Base-by-base conservation (phyloP, 176 grass and related monocot genomes). In the Zea luxurians region DNA sequence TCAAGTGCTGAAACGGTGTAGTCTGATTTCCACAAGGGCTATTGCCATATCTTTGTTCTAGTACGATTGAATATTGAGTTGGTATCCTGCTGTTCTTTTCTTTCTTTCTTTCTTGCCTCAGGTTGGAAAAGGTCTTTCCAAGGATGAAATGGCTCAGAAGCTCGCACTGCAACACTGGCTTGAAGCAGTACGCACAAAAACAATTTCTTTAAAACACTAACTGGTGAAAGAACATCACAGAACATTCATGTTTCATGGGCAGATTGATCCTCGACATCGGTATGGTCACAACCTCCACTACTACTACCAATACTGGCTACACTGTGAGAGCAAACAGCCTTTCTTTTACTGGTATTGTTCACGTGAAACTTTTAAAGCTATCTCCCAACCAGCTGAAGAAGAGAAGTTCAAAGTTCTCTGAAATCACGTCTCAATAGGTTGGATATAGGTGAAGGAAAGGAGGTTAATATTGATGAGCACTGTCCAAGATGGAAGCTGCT, bases 161-260 rank as follows among this genome's bases (percentile, higher is more conserved):
- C 87, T 97, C 7, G 89, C 94, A 37, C 83, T 97, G 89, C 94
- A 97, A 80, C 94, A 97, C 73, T 97, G 94, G 94, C 85, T 97
- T 13, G 94, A 97, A 82, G 94, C 94, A 62, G 94, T 97, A 90
- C 35, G 86, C 53, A 43, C 80, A 13, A 59, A n/a, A 52, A 57
- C 64, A 5, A 53, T 17, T 64, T 49, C 16, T 58, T 60, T 72
- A 13, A 35, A 60, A 73, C 48, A 45, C 20, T 45, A 45, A 48
- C 1, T 27, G 2, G 49, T 49, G n/a, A 64, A 54, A 82, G 17
- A 40, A 75, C 17, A 64, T 18, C 34, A 47, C 52, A 49, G 21
- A 61, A 60, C 68, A 37, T 59, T 68, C 37, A 81, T 79, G 38
- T 71, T 88, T 44, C 50, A 36, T 83, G 37, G 53, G 78, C 76